Percentiles rank a stretch among this genome's conserved stretches.
These are phyloP conservation scores for Aspergillus carbonarius DNA, from an alignment of 2,329 filamentous ascomycete species.

Conservation along the genomic window DNA sequence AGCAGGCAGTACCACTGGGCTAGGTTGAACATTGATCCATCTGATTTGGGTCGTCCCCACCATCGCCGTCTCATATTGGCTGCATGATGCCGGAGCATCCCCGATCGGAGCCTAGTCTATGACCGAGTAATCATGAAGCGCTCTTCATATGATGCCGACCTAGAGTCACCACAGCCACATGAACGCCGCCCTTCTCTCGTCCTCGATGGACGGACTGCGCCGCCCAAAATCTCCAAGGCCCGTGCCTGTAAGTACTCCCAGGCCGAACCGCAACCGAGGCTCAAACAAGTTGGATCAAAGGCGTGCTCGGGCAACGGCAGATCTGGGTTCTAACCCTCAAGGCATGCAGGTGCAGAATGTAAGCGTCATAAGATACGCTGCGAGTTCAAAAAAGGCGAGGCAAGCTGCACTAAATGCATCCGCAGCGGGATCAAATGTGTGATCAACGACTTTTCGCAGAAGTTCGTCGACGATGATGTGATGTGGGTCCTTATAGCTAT, in stretches of 20 bases:
- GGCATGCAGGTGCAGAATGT: slow-evolving; percentile 47
- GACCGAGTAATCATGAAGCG: slow-evolving; percentile 30
- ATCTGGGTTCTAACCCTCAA: slow-evolving; percentile 4
- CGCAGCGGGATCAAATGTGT: slow-evolving; percentile 53
- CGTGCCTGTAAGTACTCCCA: slow-evolving; percentile 39
- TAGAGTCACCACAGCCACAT: slow-evolving; percentile 30
- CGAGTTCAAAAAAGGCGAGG: slow-evolving; percentile 48
- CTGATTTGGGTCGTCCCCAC: slow-evolving; percentile 5
- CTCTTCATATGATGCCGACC: slow-evolving; percentile 36
- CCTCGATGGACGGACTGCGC: slow-evolving; percentile 21
- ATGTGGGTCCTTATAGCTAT: slow-evolving; percentile 39
- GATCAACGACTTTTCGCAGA: slow-evolving; percentile 57
- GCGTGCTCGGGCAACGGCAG: neutral
- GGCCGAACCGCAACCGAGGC: neutral
- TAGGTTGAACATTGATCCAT: slow-evolving; percentile 6
- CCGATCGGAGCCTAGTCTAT: slow-evolving; percentile 17
- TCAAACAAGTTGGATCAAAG: neutral
- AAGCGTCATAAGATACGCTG: slow-evolving; percentile 58
- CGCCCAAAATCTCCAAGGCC: slow-evolving; percentile 42
- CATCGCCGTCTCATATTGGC: slow-evolving; percentile 13
- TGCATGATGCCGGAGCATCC: slow-evolving; percentile 27
- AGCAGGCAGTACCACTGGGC: slow-evolving; percentile 3
- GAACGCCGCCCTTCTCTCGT: slow-evolving; percentile 24
- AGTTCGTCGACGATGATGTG: slow-evolving; percentile 55
- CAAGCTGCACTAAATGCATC: slow-evolving; percentile 51